phyloP scores from a whole-genome alignment of 2,329 filamentous ascomycete genomes.

The Trichophaea hybrida region DNA sequence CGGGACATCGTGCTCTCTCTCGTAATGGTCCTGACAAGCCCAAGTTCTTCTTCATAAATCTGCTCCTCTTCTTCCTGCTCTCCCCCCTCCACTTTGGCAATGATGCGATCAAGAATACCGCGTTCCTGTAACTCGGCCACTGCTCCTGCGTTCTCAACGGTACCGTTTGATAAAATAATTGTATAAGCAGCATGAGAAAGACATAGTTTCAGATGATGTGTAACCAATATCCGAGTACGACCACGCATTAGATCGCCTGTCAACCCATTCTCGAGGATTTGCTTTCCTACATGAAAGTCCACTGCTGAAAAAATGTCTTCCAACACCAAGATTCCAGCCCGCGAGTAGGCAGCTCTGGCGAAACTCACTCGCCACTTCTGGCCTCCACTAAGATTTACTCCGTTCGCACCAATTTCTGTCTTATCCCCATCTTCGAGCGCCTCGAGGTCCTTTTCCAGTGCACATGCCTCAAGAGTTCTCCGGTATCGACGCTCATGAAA shows the following conservation, averaged over 20 bases:
- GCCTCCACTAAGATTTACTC: constrained; percentile 70
- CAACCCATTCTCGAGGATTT: constrained; percentile 63
- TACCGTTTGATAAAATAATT: constrained; percentile 57
- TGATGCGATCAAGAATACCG: constrained; percentile 43
- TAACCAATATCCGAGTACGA: constrained; percentile 64
- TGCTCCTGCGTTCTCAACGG: constrained; percentile 48
- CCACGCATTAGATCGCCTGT: constrained; percentile 54
- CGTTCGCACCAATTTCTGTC: constrained; percentile 72
- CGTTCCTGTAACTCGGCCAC: constrained; percentile 40
- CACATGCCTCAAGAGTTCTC: constrained; percentile 57
- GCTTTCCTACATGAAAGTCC: constrained; percentile 62
- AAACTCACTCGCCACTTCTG: constrained; percentile 73
- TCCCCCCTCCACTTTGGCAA: constrained; percentile 37
- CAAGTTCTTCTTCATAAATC: constrained; percentile 7
- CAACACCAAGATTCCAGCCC: constrained; percentile 59
- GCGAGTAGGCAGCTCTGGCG: constrained; percentile 64
- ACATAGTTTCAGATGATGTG: constrained; percentile 61
- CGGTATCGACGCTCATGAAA: constrained; percentile 54
- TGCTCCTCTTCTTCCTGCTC: constrained; percentile 31
- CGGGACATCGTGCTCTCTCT: constrained; percentile 21
- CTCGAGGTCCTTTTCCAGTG: constrained; percentile 58
- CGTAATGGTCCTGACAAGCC: neutral
- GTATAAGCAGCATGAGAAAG: constrained; percentile 58
- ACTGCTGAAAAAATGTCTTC: constrained; percentile 77
- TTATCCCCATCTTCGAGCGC: constrained; percentile 63